These are phyloP conservation scores for Skeletonema grethae DNA, from an alignment of 108 stramenopile genomes.

Conservation along the genomic window DNA sequence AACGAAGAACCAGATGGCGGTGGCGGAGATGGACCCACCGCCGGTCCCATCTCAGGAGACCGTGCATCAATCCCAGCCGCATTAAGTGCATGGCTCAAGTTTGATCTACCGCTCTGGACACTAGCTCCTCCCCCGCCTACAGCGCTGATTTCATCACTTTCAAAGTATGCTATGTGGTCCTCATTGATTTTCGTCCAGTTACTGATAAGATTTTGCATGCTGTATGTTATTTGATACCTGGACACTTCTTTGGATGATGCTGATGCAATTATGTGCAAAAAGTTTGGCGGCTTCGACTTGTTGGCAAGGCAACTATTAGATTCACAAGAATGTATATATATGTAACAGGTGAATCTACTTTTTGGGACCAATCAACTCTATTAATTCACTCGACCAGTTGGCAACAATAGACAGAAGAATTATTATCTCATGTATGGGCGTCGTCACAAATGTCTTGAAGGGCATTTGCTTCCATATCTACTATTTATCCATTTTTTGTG, in stretches of 20 bases:
- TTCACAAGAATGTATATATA: too few species aligned
- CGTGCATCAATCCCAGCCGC: not conserved
- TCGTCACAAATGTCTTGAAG: too few species aligned
- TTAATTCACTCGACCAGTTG: too few species aligned
- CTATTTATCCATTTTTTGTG: too few species aligned
- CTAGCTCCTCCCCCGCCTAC: conserved; percentile 1
- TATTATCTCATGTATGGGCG: too few species aligned
- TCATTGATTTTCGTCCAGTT: conserved; percentile 29
- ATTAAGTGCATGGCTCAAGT: conserved; percentile 1
- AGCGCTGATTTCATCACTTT: not conserved
- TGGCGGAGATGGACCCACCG: not conserved
- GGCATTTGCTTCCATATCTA: too few species aligned
- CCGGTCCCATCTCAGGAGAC: not conserved
- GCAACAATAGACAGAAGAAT: too few species aligned
- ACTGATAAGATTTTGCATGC: conserved; percentile 11
- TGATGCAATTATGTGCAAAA: not conserved
- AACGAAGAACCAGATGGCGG: not conserved
- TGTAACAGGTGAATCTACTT: too few species aligned
- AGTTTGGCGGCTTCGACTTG: too few species aligned
- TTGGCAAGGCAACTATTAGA: too few species aligned
- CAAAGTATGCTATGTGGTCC: conserved; percentile 4
- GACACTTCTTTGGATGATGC: not conserved
- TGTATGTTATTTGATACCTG: too few species aligned
- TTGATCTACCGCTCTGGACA: not conserved
- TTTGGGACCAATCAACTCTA: too few species aligned